Conservation (phyloP, 768 basidiomycete genomes). For the Trichaptum fuscoviolaceum region DNA sequence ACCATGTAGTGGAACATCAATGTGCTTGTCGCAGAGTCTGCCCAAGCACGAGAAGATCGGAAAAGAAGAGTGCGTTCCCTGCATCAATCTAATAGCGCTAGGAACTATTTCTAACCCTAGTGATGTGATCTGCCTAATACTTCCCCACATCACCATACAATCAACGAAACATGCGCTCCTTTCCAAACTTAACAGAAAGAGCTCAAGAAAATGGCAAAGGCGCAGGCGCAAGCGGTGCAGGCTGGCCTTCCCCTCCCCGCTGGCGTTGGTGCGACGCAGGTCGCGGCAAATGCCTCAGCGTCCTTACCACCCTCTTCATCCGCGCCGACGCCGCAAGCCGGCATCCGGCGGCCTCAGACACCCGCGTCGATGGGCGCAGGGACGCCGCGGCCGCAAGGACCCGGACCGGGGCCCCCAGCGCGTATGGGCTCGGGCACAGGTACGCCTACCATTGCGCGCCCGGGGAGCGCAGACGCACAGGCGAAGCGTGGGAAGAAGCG, state of each 20-base stretch:
- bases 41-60: constrained; percentile 72
- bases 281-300: constrained; percentile 14
- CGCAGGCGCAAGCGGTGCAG: constrained; percentile 31
- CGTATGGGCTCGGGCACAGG: constrained; percentile 11
- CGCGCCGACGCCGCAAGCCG: constrained; percentile 5
- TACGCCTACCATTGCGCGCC: constrained; percentile 13
- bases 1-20: constrained; percentile 58
- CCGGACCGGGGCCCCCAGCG: too few species aligned
- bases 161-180: neutral
- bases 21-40: constrained; percentile 56
- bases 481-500: constrained; percentile 22
- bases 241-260: neutral
- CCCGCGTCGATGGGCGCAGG: constrained; percentile 1
- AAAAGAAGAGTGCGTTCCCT: constrained; percentile 60
- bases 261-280: neutral
- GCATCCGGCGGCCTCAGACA: constrained; percentile 1
- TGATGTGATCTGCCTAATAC: constrained; percentile 3
- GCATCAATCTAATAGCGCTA: neutral
- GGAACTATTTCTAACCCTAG: neutral
- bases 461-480: neutral
- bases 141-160: constrained; percentile 9
- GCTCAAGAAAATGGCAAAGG: constrained; percentile 61
- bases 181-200: constrained; percentile 50
- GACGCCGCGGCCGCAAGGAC: neutral
- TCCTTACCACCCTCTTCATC: constrained; percentile 4